Conservation (phyloP, 2,329 filamentous ascomycete species). For the Leptographium galeiforme region DNA sequence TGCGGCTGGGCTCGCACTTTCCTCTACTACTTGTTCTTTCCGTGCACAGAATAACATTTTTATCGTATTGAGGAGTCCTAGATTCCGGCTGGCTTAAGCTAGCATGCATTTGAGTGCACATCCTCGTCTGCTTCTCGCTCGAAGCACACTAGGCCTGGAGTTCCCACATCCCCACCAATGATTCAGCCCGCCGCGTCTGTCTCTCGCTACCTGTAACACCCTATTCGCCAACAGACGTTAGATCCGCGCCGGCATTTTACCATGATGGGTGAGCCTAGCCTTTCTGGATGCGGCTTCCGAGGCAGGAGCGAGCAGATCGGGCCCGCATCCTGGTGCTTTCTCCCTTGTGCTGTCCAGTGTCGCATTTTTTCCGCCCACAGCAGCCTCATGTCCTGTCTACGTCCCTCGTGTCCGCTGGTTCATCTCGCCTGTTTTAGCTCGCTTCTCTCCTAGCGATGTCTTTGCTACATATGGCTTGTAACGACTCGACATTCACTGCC, state of each 20-base stretch:
- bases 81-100: not conserved
- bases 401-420: not conserved
- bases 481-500: not conserved
- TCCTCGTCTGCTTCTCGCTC: not conserved
- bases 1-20: not conserved
- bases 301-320: not conserved
- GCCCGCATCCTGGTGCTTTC: not conserved
- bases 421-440: not conserved
- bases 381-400: not conserved
- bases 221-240: slow-evolving; percentile 9
- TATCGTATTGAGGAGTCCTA: not conserved
- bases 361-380: not conserved
- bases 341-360: not conserved
- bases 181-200: not conserved
- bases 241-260: slow-evolving; percentile 1
- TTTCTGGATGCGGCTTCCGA: not conserved
- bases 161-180: not conserved
- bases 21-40: not conserved
- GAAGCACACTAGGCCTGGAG: not conserved
- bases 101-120: not conserved
- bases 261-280: slow-evolving; percentile 1
- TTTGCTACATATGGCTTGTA: not conserved
- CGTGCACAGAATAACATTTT: not conserved
- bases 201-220: slow-evolving; percentile 13
- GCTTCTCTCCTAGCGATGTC: not conserved